Percentiles rank a stretch among this genome's conserved stretches.
Evolutionary conservation across 1,284 basidiomycete species (phyloP).

Genomic region (Chalciporus piperatoides): DNA sequence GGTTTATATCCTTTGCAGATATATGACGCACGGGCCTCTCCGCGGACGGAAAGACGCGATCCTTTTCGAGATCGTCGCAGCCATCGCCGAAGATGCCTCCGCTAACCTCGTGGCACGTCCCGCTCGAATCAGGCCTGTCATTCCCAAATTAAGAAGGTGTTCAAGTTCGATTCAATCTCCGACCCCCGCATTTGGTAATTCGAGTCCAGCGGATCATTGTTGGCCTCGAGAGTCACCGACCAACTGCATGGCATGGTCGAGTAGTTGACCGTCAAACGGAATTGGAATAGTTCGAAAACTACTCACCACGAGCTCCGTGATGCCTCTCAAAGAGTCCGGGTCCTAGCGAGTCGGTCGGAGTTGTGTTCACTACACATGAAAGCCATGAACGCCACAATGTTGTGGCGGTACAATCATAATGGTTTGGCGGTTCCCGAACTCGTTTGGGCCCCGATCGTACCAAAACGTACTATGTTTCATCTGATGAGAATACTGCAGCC

Average conservation of each 20-base stretch:
- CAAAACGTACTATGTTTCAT: too few relatives aligned
- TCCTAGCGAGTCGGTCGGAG: too few relatives aligned
- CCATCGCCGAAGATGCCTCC: slow-evolving; percentile 27
- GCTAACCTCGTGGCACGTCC: slow-evolving; percentile 17
- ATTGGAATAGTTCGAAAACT: too few relatives aligned
- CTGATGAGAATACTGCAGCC: too few relatives aligned
- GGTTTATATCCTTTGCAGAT: slow-evolving; percentile 26
- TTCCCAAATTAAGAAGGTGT: slow-evolving; percentile 27
- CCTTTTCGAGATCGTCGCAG: slow-evolving; percentile 20
- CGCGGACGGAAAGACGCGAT: slow-evolving; percentile 17
- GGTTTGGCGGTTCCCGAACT: too few relatives aligned
- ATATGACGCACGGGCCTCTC: slow-evolving; percentile 30
- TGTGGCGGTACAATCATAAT: too few relatives aligned
- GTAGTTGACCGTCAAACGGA: background rate
- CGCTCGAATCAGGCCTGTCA: slow-evolving; percentile 6
- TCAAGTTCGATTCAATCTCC: slow-evolving; percentile 28
- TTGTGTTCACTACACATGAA: too few relatives aligned
- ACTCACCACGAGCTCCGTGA: too few relatives aligned
- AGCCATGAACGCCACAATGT: too few relatives aligned
- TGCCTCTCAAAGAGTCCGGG: too few relatives aligned
- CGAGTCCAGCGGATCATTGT: background rate
- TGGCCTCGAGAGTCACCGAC: background rate
- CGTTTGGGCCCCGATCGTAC: too few relatives aligned
- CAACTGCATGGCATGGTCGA: background rate
- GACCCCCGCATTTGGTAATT: slow-evolving; percentile 13